A percentile compares a stretch with the other conserved stretches of the same genome.
Conservation (phyloP, 768 basidiomycete genomes). For the Tricholoma hemisulphureum region DNA sequence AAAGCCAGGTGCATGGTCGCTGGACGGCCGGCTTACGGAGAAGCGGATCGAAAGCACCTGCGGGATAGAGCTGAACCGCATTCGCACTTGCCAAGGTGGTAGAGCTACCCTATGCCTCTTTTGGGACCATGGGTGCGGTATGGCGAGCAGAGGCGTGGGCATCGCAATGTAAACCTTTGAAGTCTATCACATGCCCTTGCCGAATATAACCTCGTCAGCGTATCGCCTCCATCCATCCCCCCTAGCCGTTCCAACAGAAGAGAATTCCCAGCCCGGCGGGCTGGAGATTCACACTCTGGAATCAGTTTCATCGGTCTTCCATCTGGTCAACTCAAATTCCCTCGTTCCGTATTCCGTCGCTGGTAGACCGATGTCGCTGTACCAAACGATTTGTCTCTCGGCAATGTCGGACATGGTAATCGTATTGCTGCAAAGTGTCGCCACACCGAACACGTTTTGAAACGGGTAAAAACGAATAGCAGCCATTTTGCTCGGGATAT, state of each 20-base stretch:
- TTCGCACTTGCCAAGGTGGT: neutral
- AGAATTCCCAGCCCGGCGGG: too few species aligned
- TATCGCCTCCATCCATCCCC: constrained; percentile 1
- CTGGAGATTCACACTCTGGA: too few species aligned
- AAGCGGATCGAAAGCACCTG: neutral
- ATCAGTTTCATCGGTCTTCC: too few species aligned
- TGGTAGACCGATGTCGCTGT: constrained; percentile 1
- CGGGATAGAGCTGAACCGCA: neutral
- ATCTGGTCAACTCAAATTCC: too few species aligned
- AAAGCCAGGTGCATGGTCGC: too few species aligned
- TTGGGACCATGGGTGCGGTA: constrained; percentile 2
- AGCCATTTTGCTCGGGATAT: constrained; percentile 3
- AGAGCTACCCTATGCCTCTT: neutral
- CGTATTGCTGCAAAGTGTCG: neutral
- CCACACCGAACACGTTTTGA: neutral
- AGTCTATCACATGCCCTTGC: constrained; percentile 1
- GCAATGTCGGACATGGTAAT: constrained; percentile 4
- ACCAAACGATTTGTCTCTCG: constrained; percentile 6
- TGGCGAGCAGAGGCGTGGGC: neutral
- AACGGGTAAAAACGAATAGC: constrained; percentile 1
- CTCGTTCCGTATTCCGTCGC: neutral
- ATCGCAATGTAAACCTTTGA: constrained; percentile 1
- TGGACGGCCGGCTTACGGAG: too few species aligned
- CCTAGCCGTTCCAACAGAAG: neutral
- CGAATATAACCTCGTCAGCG: neutral